These are phyloP conservation scores for Hygrophorus pudorinus DNA, from an alignment of 768 basidiomycete species.

Conservation along the genomic window DNA sequence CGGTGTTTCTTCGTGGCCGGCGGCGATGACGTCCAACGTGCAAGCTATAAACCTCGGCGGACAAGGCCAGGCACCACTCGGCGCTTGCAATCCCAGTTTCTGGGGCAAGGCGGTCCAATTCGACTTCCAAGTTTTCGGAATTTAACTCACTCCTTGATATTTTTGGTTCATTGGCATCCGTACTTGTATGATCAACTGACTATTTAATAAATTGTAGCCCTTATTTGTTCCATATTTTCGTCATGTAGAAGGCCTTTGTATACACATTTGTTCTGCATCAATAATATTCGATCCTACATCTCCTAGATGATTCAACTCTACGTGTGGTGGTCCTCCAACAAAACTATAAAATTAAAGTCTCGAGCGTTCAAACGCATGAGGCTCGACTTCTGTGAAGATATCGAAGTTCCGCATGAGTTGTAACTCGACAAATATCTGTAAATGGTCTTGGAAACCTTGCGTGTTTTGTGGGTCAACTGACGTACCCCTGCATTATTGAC, in stretches of 20 bases:
- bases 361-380: constrained; percentile 14
- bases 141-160: constrained; percentile 17
- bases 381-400: constrained; percentile 46
- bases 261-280: not conserved
- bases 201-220: not conserved
- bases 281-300: too few species aligned
- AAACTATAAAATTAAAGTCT: not conserved
- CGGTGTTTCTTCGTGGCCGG: constrained; percentile 41
- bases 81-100: constrained; percentile 54
- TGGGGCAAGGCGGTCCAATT: constrained; percentile 58
- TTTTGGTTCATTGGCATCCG: too few species aligned
- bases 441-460: not conserved
- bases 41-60: constrained; percentile 56
- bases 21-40: constrained; percentile 40
- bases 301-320: too few species aligned
- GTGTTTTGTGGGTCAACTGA: not conserved
- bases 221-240: not conserved
- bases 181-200: not conserved
- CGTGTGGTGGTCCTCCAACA: not conserved
- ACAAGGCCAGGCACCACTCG: constrained; percentile 36
- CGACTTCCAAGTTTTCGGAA: constrained; percentile 60
- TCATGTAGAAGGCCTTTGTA: not conserved
- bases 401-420: constrained; percentile 54
- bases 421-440: constrained; percentile 41
- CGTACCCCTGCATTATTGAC: constrained; percentile 42